phyloP scores from a whole-genome alignment of 805 yeast species.

The Cyberlindnera xylosilytica region DNA sequence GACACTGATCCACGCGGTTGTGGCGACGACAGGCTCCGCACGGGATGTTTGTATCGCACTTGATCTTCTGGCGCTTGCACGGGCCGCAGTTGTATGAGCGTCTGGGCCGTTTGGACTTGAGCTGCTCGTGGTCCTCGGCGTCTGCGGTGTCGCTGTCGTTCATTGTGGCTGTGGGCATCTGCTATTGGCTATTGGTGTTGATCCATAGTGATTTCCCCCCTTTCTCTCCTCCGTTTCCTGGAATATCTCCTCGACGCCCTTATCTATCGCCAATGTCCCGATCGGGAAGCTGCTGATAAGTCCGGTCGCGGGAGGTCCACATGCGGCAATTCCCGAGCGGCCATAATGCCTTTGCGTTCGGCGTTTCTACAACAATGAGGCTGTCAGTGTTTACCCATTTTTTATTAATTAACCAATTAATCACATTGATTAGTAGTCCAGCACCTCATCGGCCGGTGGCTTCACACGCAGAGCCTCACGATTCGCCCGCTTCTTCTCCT shows the following conservation, averaged over 20 bases:
- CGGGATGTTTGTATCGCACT: constrained; percentile 48
- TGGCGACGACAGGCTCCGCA: constrained; percentile 43
- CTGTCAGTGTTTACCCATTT: no score
- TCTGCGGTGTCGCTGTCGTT: no score
- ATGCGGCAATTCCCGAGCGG: constrained; percentile 2
- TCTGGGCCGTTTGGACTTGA: constrained; percentile 32
- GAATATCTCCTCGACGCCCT: not conserved
- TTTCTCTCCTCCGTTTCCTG: no score
- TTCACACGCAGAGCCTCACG: no score
- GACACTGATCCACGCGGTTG: constrained; percentile 37
- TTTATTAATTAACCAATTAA: no score
- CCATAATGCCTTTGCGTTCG: no score
- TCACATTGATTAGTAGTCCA: constrained; percentile 16
- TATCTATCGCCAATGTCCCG: constrained; percentile 12
- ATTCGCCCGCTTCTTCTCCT: no score
- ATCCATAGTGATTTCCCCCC: no score
- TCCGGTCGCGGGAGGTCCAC: constrained; percentile 11
- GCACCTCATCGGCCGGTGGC: no score
- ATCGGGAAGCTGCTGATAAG: constrained; percentile 16
- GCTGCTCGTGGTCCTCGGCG: constrained; percentile 1
- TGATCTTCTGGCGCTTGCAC: constrained; percentile 50
- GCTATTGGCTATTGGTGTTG: no score
- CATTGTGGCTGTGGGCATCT: no score
- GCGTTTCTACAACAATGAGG: no score
- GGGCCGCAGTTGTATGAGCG: constrained; percentile 57